phyloP scores from a whole-genome alignment of 768 basidiomycete species.

The Naganishia randhawae region DNA sequence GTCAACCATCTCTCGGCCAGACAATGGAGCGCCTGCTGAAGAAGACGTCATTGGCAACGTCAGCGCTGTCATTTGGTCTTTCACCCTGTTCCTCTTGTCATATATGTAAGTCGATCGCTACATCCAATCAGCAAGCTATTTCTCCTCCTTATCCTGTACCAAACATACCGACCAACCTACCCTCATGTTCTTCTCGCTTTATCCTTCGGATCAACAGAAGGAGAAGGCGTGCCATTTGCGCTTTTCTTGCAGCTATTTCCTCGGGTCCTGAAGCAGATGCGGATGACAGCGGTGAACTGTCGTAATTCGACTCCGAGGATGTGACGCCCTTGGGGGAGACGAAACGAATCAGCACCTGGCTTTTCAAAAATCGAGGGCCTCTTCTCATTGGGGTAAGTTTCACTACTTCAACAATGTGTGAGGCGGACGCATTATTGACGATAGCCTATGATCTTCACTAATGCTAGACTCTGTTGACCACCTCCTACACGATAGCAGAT shows the following conservation, averaged over 20 bases:
- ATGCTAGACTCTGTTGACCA: slow-evolving; percentile 60
- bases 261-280: slow-evolving; percentile 48
- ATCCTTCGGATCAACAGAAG: slow-evolving; percentile 57
- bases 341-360: slow-evolving; percentile 9
- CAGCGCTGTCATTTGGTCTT: slow-evolving; percentile 64
- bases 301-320: slow-evolving; percentile 52
- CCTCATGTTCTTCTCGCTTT: slow-evolving; percentile 56
- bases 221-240: slow-evolving; percentile 69
- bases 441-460: background rate
- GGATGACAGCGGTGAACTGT: slow-evolving; percentile 59
- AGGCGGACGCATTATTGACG: background rate
- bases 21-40: slow-evolving; percentile 55
- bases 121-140: background rate
- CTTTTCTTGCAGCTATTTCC: slow-evolving; percentile 43
- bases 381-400: slow-evolving; percentile 59
- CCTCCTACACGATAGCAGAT: slow-evolving; percentile 65
- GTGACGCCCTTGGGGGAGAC: background rate
- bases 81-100: slow-evolving; percentile 62
- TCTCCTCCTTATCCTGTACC: background rate
- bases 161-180: background rate
- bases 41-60: slow-evolving; percentile 66
- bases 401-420: background rate
- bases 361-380: slow-evolving; percentile 53
- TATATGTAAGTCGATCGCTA: slow-evolving; percentile 57
- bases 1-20: slow-evolving; percentile 62